Evolutionary conservation across 2,329 filamentous ascomycete genomes (phyloP).

Genomic region (Cercospora janseana): DNA sequence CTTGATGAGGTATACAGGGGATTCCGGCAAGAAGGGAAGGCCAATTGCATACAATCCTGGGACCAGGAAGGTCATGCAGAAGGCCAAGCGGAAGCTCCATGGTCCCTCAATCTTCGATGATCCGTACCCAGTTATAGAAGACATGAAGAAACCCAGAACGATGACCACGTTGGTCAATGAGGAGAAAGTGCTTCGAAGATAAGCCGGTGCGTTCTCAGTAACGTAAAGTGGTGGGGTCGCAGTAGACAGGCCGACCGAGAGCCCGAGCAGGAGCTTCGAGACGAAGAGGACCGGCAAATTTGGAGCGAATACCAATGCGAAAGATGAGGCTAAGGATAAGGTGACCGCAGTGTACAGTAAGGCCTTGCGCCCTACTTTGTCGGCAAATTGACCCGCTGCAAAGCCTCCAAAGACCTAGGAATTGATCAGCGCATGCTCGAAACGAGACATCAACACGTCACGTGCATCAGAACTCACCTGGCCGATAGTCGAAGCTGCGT

Average conservation of each 20-base stretch:
- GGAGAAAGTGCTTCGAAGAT: conserved; percentile 29
- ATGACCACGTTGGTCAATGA: conserved; percentile 33
- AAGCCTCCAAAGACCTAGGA: conserved; percentile 17
- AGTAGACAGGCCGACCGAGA: conserved; percentile 30
- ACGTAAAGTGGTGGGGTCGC: conserved; percentile 31
- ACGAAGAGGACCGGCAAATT: conserved; percentile 36
- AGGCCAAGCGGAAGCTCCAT: conserved; percentile 31
- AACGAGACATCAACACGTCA: too few relatives aligned
- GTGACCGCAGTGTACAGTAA: conserved; percentile 27
- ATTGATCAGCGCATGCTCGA: too few relatives aligned
- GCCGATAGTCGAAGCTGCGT: conserved; percentile 41
- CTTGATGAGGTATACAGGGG: conserved; percentile 80
- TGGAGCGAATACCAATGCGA: conserved; percentile 30
- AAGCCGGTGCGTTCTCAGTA: conserved; percentile 30
- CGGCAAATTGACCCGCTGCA: conserved; percentile 32
- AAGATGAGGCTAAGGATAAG: conserved; percentile 26
- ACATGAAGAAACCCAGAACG: conserved; percentile 31
- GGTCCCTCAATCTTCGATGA: conserved; percentile 28
- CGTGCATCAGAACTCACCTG: conserved; percentile 30
- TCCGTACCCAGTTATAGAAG: conserved; percentile 30
- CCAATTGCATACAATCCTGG: conserved; percentile 28
- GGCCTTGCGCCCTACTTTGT: conserved; percentile 27
- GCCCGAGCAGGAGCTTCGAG: conserved; percentile 29
- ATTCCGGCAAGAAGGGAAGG: conserved; percentile 67
- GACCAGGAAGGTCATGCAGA: conserved; percentile 31